Base-by-base conservation (phyloP, 1,284 basidiomycete species). In the Phlebopus sp. region DNA sequence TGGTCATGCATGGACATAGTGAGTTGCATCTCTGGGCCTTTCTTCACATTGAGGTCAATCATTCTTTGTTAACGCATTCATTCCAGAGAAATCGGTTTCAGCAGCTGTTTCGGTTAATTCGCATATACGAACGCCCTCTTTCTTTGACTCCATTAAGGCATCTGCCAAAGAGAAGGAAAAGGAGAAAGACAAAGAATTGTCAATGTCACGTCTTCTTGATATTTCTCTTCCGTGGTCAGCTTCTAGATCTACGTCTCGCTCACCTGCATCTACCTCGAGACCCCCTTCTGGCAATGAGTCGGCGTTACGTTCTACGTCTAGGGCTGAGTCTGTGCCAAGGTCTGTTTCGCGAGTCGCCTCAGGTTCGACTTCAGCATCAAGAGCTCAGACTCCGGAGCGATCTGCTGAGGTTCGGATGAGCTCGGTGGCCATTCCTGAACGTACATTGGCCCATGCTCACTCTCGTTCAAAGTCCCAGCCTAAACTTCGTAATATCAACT, bases 211-310 rank as follows among this genome's bases (percentile, higher is more conserved):
- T 35, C 59, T 53, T 37, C 49, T 66, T 27, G 66, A 68, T 9
- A 51, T 64, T 35, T 46, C 65, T 21, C 51, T 67, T 37, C 63
- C 62, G 10, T 66, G 61, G 63, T 64, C 62, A n/a, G 39, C 47
- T 27, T 59, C 60, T 27, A 44, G 44, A 21, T 47, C 64, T 34
- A 10, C 50, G 1, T 46, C 53, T 17, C 53, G 39, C 19, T 44
- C 46, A 1, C 53, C 62, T 18, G 15, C 15, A 8, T 46, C 51
- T 19, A 9, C 27, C 14, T 54, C 62, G 14, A 54, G 43, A 17
- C 34, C 58, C 4, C 31, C 42, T 17, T 61, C 63, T 13, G 49
- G 51, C 37, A 38, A 21, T 4, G 57, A 52, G 21, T 47, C 47
- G 2, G 34, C 47, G 5, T 53, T 58, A 14, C 50, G 50, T 4